Base-by-base conservation (phyloP, 2,329 filamentous ascomycete species). In the Elsinoe batatas region DNA sequence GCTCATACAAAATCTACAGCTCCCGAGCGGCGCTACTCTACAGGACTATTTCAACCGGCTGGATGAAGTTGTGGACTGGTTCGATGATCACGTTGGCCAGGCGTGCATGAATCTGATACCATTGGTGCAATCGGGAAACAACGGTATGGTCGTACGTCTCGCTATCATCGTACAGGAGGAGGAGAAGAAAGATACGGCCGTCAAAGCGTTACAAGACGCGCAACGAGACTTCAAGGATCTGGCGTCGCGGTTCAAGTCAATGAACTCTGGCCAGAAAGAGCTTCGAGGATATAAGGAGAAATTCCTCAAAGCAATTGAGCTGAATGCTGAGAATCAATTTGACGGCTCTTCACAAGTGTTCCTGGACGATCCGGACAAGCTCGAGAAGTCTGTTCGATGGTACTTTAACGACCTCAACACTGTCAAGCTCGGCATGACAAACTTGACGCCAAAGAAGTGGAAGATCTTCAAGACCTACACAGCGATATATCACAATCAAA, bases 331-430 rank as follows among this genome's bases (percentile, higher is more conserved):
- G 65, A 80, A 79, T 43, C 86, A 91, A 65, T 89, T 96, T 63
- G 81, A 83, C 11, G 77, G 82, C 58, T 80, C 83, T 38, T 81
- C 83, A 57, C 80, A 86, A 54, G 80, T 83, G 46, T 97, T 98
- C 69, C 73, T 91, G 54, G 86, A 85, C 36, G 89, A 97, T 65
- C 88, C 93, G 0, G 80, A 84, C 50, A 83, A 81, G 64, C 77
- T 98, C 46, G 88, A 94, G 61, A 95, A 95, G 75, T 83, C 81
- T 61, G 82, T 95, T 72, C 87, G 87, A 65, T 98, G 93, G 93
- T 98, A 84, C 72, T 98, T 97, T 75, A 96, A 97, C 73, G 91
- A 98, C 69, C 79, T 98, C 36, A 95, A 94, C 70, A 90, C 89
- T 3, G 91, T 96, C 66, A 90, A 91, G 70, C 79, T 94, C 60